These are phyloP conservation scores for Acidomyces sp. DNA, from an alignment of 495 filamentous ascomycete genomes.

Conservation along the genomic window DNA sequence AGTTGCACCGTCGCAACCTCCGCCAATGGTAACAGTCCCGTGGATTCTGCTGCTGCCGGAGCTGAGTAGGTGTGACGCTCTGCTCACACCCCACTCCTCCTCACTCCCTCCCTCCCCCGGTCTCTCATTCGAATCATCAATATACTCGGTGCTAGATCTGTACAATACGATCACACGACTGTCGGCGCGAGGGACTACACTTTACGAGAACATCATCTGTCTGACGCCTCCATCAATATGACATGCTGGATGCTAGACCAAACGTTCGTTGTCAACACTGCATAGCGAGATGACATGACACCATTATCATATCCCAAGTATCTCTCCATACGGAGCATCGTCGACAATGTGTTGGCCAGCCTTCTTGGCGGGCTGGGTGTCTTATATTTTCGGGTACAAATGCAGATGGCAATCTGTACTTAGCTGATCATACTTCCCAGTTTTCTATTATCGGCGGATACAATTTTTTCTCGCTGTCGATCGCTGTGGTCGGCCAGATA, in stretches of 20 bases:
- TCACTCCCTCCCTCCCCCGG: background rate
- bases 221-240: too few relatives aligned
- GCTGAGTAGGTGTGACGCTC: too few relatives aligned
- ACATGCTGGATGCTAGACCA: too few relatives aligned
- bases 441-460: constrained; percentile 1
- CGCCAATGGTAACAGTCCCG: constrained; percentile 13
- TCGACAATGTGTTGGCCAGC: constrained; percentile 4
- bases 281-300: constrained; percentile 1
- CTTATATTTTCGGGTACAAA: constrained; percentile 2
- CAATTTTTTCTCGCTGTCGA: background rate
- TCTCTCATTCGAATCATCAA: constrained; percentile 1
- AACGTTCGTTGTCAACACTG: constrained; percentile 1
- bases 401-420: constrained; percentile 18
- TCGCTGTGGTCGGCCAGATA: background rate
- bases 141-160: too few relatives aligned
- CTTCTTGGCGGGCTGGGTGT: constrained; percentile 4
- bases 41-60: constrained; percentile 17
- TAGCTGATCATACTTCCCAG: constrained; percentile 9
- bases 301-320: background rate
- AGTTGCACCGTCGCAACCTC: constrained; percentile 1
- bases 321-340: constrained; percentile 1
- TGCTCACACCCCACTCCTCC: too few relatives aligned
- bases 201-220: too few relatives aligned
- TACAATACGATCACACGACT: background rate
- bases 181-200: background rate